phyloP scores from a whole-genome alignment of 208 protist species.

The Angomonas ambiguus region DNA sequence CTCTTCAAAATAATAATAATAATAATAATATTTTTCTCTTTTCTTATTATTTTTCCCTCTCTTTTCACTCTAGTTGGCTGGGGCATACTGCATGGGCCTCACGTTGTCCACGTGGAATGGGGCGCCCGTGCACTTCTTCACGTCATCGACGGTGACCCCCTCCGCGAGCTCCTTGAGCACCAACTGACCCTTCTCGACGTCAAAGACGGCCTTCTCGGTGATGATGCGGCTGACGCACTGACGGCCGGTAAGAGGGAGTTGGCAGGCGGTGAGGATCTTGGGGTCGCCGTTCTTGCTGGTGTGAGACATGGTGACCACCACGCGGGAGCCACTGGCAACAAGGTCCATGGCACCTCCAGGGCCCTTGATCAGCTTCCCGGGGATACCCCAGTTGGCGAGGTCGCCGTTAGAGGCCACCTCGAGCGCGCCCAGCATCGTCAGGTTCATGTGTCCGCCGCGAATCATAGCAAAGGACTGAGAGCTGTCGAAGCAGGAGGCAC shows the following conservation, averaged over 20 bases:
- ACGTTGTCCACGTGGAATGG: slow-evolving; percentile 64
- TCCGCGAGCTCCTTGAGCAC: slow-evolving; percentile 90
- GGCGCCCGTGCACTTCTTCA: slow-evolving; percentile 81
- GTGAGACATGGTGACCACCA: slow-evolving; percentile 97
- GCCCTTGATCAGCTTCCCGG: slow-evolving; percentile 97
- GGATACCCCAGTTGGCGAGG: slow-evolving; percentile 98
- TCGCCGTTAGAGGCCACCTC: slow-evolving; percentile 93
- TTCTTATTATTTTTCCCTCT: slow-evolving; percentile 7
- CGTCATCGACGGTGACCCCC: slow-evolving; percentile 90
- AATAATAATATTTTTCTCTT: not conserved
- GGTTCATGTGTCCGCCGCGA: slow-evolving; percentile 93
- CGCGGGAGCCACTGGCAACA: slow-evolving; percentile 86
- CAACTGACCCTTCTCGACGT: slow-evolving; percentile 84
- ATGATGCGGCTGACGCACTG: slow-evolving; percentile 93
- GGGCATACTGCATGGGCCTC: slow-evolving; percentile 70
- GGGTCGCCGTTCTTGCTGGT: slow-evolving; percentile 89
- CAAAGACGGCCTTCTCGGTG: slow-evolving; percentile 96
- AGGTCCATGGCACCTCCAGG: slow-evolving; percentile 97
- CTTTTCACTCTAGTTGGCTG: slow-evolving; percentile 1
- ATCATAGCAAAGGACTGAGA: slow-evolving; percentile 97
- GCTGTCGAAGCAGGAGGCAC: slow-evolving; percentile 91
- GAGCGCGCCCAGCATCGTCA: slow-evolving; percentile 96
- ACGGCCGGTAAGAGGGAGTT: slow-evolving; percentile 91
- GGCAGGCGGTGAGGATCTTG: slow-evolving; percentile 94
- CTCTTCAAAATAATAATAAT: slow-evolving; percentile 1